phyloP scores from a whole-genome alignment of 2,329 filamentous ascomycete species.

The Sporothrix curviconia region DNA sequence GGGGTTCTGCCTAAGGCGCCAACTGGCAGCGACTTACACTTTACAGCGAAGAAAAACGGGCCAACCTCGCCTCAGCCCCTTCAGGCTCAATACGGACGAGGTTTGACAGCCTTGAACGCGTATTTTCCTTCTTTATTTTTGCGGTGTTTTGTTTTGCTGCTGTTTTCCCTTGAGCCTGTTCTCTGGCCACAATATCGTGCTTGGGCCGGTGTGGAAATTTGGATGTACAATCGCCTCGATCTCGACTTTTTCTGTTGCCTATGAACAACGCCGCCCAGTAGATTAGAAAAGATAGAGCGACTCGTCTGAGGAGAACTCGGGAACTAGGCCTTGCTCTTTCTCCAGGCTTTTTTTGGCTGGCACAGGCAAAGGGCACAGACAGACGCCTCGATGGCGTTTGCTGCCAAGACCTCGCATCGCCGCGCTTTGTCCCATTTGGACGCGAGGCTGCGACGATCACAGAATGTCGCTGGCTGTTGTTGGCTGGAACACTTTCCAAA shows the following conservation, averaged over 20 bases:
- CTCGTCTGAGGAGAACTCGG: no score
- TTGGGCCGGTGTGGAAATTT: background rate
- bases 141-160: background rate
- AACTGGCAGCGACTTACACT: background rate
- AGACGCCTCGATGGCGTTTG: background rate
- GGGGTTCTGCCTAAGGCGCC: slow-evolving; percentile 12
- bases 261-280: no score
- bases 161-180: background rate
- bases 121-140: background rate
- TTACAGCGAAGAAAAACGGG: background rate
- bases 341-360: background rate
- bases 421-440: slow-evolving; percentile 4
- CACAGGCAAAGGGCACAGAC: no score
- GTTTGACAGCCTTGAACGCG: background rate
- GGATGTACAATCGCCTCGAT: background rate
- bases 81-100: background rate
- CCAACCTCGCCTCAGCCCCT: background rate
- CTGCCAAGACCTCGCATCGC: slow-evolving; percentile 1
- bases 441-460: slow-evolving; percentile 3
- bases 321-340: no score
- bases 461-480: background rate
- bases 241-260: background rate
- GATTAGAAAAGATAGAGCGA: no score
- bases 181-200: background rate
- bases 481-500: background rate